Conservation (phyloP, 176 grass and related monocot species). For the Miscanthus lutarioriparius region DNA sequence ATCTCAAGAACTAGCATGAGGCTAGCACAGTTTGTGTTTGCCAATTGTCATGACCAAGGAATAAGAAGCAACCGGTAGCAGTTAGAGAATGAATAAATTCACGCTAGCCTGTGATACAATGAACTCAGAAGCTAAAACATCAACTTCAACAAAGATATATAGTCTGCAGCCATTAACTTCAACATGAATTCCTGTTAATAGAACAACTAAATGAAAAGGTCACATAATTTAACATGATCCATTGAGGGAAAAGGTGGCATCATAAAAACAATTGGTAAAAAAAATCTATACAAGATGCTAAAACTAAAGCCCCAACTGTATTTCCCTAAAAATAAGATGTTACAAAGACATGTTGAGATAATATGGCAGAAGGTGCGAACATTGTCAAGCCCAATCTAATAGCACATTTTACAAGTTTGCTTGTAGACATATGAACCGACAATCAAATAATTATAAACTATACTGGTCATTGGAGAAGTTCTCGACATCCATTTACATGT, state of each 20-base stretch:
- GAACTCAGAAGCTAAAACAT: not conserved
- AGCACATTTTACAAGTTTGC: not conserved
- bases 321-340: not conserved
- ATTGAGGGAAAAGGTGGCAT: not conserved
- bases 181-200: not conserved
- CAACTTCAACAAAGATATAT: not conserved
- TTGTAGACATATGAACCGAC: not conserved
- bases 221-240: not conserved
- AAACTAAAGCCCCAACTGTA: not conserved
- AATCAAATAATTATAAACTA: not conserved
- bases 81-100: no score
- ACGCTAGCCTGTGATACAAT: not conserved
- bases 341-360: not conserved
- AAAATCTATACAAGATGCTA: no score
- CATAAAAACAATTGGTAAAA: no score
- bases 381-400: not conserved
- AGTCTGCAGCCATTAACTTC: not conserved
- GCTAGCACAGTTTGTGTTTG: not conserved
- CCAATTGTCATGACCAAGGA: not conserved
- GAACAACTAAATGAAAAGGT: slow-evolving; percentile 5
- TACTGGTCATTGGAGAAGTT: not conserved
- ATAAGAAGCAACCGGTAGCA: no score
- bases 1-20: not conserved
- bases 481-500: not conserved
- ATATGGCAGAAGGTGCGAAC: not conserved